Evolutionary conservation across 2,329 filamentous ascomycete species (phyloP).

Genomic region (Lasiodiplodia sp.): DNA sequence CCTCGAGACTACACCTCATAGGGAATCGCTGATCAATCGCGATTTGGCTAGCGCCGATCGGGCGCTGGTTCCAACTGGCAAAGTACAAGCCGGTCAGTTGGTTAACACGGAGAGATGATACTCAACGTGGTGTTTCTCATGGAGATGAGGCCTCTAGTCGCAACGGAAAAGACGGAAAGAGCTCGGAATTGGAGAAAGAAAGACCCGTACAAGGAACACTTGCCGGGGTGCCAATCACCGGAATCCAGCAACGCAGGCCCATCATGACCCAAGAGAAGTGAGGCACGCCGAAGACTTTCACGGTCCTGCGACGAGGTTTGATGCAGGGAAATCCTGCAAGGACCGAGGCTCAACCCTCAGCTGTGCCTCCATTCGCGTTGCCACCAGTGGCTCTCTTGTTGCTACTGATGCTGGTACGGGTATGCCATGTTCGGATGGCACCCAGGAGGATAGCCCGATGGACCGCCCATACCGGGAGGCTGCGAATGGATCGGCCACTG

Average conservation of each 20-base stretch:
- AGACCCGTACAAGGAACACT: neutral
- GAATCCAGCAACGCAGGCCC: neutral
- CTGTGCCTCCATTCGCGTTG: neutral
- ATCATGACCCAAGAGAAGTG: neutral
- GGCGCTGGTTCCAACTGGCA: neutral
- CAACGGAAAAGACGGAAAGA: neutral
- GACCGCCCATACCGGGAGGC: neutral
- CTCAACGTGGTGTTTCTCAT: neutral
- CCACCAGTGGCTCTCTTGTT: neutral
- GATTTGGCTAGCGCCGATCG: neutral
- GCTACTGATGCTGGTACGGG: slow-evolving; percentile 22
- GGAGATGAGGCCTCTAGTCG: neutral
- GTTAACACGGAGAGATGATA: neutral
- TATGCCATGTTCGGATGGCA: slow-evolving; percentile 5
- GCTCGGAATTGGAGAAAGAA: neutral
- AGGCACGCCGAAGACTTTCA: neutral
- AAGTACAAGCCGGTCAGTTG: neutral
- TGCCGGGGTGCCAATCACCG: neutral
- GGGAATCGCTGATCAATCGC: neutral
- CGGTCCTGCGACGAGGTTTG: neutral
- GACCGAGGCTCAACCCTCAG: neutral
- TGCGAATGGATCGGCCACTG: slow-evolving; percentile 21
- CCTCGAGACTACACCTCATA: neutral
- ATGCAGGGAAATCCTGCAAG: neutral
- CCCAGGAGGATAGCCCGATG: slow-evolving; percentile 10